Evolutionary conservation across 208 protist genomes (phyloP).

Genomic region (Wallacemonas sp.): DNA sequence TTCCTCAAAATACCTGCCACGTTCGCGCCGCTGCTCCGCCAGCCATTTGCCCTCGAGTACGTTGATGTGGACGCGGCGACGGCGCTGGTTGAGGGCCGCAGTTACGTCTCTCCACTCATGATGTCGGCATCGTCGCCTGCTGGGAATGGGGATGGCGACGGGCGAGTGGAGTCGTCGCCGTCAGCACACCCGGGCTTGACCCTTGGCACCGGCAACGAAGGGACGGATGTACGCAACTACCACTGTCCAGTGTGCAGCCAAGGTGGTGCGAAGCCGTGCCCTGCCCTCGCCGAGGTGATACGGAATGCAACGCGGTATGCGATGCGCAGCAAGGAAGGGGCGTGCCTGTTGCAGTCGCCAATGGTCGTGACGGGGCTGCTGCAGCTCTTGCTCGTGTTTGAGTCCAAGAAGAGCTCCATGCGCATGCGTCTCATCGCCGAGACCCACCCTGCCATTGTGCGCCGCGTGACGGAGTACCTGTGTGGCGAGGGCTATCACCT

Average conservation of each 20-base stretch:
- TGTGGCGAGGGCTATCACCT: slow-evolving; percentile 85
- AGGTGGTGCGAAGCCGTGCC: slow-evolving; percentile 45
- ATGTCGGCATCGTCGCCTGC: too few species aligned
- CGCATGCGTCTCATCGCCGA: slow-evolving; percentile 77
- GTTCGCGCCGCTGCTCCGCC: slow-evolving; percentile 34
- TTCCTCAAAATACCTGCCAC: slow-evolving; percentile 44
- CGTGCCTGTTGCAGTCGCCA: slow-evolving; percentile 60
- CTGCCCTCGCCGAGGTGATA: slow-evolving; percentile 29
- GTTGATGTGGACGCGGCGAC: slow-evolving; percentile 48
- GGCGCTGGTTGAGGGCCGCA: slow-evolving; percentile 30
- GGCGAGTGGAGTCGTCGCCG: neutral
- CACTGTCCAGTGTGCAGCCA: slow-evolving; percentile 34
- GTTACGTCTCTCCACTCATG: slow-evolving; percentile 16
- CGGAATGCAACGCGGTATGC: slow-evolving; percentile 29
- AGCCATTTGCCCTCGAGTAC: slow-evolving; percentile 52
- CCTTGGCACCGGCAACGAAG: neutral
- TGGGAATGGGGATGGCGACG: neutral
- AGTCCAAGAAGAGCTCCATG: slow-evolving; percentile 77
- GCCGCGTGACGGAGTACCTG: slow-evolving; percentile 67
- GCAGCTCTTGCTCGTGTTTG: slow-evolving; percentile 75
- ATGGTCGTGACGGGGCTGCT: slow-evolving; percentile 71
- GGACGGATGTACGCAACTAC: slow-evolving; percentile 19
- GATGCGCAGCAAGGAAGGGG: slow-evolving; percentile 39
- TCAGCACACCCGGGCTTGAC: neutral
- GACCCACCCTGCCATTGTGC: slow-evolving; percentile 50